phyloP scores from a whole-genome alignment of 176 grass and related monocot genomes.

The Hsuehochloa calcarea region DNA sequence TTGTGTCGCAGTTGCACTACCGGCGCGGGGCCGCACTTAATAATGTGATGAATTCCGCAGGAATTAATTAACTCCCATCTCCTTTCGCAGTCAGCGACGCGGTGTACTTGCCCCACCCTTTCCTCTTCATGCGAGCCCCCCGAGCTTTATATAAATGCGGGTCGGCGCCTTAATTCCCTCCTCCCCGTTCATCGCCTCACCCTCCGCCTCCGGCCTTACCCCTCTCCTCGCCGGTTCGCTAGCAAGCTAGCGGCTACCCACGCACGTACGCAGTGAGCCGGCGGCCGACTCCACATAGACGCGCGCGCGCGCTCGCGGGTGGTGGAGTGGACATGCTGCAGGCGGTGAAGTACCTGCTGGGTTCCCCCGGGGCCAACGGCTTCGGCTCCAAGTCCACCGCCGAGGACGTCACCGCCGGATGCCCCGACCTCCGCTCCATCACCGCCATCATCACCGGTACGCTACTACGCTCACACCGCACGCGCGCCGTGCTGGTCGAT shows the following conservation, averaged over 20 bases:
- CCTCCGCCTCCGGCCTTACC: no score
- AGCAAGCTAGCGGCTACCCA: neutral
- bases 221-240: neutral
- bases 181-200: neutral
- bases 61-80: neutral
- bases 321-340: slow-evolving; percentile 49
- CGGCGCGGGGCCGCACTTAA: neutral
- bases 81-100: neutral
- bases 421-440: slow-evolving; percentile 38
- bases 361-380: slow-evolving; percentile 57
- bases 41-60: slow-evolving; percentile 10
- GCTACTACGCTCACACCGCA: neutral
- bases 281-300: neutral
- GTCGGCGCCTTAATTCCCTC: slow-evolving; percentile 32
- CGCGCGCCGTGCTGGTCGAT: no score
- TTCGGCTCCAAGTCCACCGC: slow-evolving; percentile 87
- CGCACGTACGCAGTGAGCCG: neutral
- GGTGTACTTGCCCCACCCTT: neutral
- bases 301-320: neutral
- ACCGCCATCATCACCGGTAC: slow-evolving; percentile 79
- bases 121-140: slow-evolving; percentile 3
- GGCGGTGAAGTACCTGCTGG: slow-evolving; percentile 69
- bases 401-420: slow-evolving; percentile 51
- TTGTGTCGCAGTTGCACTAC: neutral
- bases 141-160: slow-evolving; percentile 60